phyloP scores from a whole-genome alignment of 352 stramenopile genomes.

The Chrysophaeum taylorii region DNA sequence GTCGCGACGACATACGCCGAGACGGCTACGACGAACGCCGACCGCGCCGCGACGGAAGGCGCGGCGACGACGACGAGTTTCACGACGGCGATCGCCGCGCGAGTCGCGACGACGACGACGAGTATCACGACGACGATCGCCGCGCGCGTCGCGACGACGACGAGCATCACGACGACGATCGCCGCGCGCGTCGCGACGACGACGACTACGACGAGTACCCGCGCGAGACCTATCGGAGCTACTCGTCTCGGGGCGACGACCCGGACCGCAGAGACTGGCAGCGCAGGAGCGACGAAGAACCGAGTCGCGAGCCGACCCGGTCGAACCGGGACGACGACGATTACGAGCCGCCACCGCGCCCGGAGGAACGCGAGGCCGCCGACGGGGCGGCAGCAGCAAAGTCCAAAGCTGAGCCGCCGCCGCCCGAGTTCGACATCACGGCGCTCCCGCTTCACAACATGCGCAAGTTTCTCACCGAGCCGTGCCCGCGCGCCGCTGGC shows the following conservation, averaged over 20 bases:
- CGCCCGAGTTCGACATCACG: slow-evolving; percentile 23
- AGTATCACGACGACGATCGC: not conserved
- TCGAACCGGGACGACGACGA: not conserved
- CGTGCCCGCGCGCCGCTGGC: slow-evolving; percentile 68
- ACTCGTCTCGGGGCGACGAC: not conserved
- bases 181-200: not conserved
- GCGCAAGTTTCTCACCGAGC: slow-evolving; percentile 45
- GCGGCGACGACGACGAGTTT: not conserved
- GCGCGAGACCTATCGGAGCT: not conserved
- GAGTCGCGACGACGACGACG: not conserved
- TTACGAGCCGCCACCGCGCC: not conserved
- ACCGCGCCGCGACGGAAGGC: not conserved
- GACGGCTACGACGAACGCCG: not conserved
- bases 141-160: not conserved
- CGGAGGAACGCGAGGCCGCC: not conserved
- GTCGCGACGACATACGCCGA: slow-evolving; percentile 11
- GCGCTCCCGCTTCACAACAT: slow-evolving; percentile 41
- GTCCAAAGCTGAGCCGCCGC: slow-evolving; percentile 25
- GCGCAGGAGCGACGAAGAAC: not conserved
- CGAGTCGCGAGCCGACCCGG: not conserved
- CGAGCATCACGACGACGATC: slow-evolving; percentile 3
- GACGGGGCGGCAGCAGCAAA: not conserved
- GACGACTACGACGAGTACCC: not conserved
- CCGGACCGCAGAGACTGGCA: not conserved
- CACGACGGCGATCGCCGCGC: not conserved